Evolutionary conservation across 768 basidiomycete genomes (phyloP), one percentile per base, ranked within the genome.

Genomic region (Naganishia vishniacii): DNA sequence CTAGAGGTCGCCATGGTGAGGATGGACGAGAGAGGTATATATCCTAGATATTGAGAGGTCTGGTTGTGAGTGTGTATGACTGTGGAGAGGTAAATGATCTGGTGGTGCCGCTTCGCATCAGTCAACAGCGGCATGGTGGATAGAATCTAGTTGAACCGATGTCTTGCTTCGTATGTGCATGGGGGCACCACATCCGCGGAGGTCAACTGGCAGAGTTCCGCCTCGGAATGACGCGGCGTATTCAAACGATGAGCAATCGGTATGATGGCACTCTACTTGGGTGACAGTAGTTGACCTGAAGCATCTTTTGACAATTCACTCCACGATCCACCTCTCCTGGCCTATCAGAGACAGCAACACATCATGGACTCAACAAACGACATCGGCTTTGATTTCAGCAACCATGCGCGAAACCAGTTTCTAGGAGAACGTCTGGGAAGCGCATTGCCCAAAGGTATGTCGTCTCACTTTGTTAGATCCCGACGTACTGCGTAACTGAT

Each of bases 321-420:
- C 34, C 15, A 15, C 42, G 9, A 18, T 44, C 42, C 11, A 15
- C 42, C 42, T n/a, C 42, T 15, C 15, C 23, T n/a, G n/a, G 23
- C 37, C n/a, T 25, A 20, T 2, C 37, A 4, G 13, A 20, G 9
- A 25, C 37, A 34, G 4, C 37, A 56, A 20, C 20, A n/a, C n/a
- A n/a, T n/a, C n/a, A 56, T 56, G 53, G 32, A 34, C 37, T 2
- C 53, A 7, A 23, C 34, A 16, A 56, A 51, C 28, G 48, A 62
- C 47, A 51, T 44, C 41, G 75, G 75, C 7, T 77, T 77, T 65
- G 75, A 77, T 68, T 78, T 78, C 64, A 73, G 75, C 61, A 74
- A 77, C 71, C 70, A 73, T 67, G 71, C 74, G 9, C 70, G 77
- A 46, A 78, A 78, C 65, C 64, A 76, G 53, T 73, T 74, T 65